These are phyloP conservation scores for Globisporangium orthogonon DNA, from an alignment of 352 stramenopile genomes.

Conservation along the genomic window DNA sequence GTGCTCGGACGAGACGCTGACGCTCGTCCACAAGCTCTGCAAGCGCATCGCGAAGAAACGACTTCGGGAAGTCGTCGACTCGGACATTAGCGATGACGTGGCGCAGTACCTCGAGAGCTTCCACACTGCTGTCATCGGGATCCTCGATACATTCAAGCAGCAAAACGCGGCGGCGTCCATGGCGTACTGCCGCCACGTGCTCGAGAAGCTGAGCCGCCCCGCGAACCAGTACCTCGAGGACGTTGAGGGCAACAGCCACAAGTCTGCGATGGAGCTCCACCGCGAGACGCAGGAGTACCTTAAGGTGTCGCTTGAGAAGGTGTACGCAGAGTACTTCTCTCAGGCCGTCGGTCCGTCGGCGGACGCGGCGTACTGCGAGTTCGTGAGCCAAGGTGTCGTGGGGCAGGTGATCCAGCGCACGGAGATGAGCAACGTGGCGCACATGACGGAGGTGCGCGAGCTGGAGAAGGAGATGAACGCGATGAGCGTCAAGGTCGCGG, in stretches of 20 bases:
- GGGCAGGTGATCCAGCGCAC: constrained; percentile 71
- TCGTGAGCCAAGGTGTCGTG: constrained; percentile 69
- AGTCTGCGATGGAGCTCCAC: constrained; percentile 72
- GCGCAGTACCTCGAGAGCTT: constrained; percentile 65
- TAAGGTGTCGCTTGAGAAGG: constrained; percentile 31
- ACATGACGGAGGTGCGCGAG: constrained; percentile 67
- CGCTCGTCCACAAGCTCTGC: constrained; percentile 57
- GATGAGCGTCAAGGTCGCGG: constrained; percentile 73
- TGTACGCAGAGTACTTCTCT: constrained; percentile 57
- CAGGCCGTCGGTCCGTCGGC: constrained; percentile 67
- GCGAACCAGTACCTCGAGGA: constrained; percentile 37
- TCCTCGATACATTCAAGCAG: constrained; percentile 55
- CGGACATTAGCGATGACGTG: constrained; percentile 55
- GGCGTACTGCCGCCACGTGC: constrained; percentile 68
- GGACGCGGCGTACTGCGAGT: constrained; percentile 79
- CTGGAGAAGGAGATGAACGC: constrained; percentile 83
- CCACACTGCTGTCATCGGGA: constrained; percentile 27
- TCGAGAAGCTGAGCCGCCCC: constrained; percentile 32
- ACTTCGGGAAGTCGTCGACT: constrained; percentile 59
- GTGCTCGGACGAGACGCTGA: constrained; percentile 46
- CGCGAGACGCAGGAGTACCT: constrained; percentile 64
- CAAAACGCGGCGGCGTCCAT: constrained; percentile 81
- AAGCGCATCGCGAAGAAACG: constrained; percentile 74
- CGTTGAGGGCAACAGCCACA: constrained; percentile 24
- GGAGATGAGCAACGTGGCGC: constrained; percentile 60